A percentile compares a stretch with the other conserved stretches of the same genome.
phyloP scores from a whole-genome alignment of 2,329 filamentous ascomycete genomes.

The Alternaria arbusti region DNA sequence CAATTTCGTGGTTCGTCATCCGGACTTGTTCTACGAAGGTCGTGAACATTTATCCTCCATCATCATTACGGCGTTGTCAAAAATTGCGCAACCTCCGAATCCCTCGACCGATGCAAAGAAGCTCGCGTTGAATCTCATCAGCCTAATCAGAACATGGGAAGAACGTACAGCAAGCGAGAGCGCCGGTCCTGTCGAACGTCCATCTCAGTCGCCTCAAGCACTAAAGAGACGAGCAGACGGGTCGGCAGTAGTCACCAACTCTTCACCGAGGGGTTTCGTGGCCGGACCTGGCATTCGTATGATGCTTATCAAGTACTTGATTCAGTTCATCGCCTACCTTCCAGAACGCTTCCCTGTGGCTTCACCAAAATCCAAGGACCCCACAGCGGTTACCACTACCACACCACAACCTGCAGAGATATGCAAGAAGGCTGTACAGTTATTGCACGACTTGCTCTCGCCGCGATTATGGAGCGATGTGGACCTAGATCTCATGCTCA shows the following conservation, averaged over 20 bases:
- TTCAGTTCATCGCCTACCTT: slow-evolving; percentile 91
- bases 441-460: slow-evolving; percentile 84
- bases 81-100: slow-evolving; percentile 83
- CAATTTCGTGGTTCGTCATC: slow-evolving; percentile 91
- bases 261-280: slow-evolving; percentile 54
- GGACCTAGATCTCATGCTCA: slow-evolving; percentile 82
- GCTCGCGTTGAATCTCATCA: slow-evolving; percentile 87
- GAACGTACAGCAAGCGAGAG: slow-evolving; percentile 74
- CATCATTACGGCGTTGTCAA: slow-evolving; percentile 86
- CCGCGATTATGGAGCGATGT: slow-evolving; percentile 90
- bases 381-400: slow-evolving; percentile 34
- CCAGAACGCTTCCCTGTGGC: slow-evolving; percentile 81
- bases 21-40: slow-evolving; percentile 92
- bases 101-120: slow-evolving; percentile 91
- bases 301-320: slow-evolving; percentile 91
- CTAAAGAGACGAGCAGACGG: slow-evolving; percentile 78
- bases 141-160: slow-evolving; percentile 92
- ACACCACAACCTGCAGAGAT: slow-evolving; percentile 72
- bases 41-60: slow-evolving; percentile 88
- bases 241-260: slow-evolving; percentile 61
- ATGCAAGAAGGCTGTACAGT: slow-evolving; percentile 80
- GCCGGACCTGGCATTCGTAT: slow-evolving; percentile 65
- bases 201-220: slow-evolving; percentile 72
- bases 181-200: slow-evolving; percentile 45
- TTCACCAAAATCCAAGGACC: slow-evolving; percentile 51